Conservation (phyloP, 257 asterid genomes). For the Lycium barbarum region DNA sequence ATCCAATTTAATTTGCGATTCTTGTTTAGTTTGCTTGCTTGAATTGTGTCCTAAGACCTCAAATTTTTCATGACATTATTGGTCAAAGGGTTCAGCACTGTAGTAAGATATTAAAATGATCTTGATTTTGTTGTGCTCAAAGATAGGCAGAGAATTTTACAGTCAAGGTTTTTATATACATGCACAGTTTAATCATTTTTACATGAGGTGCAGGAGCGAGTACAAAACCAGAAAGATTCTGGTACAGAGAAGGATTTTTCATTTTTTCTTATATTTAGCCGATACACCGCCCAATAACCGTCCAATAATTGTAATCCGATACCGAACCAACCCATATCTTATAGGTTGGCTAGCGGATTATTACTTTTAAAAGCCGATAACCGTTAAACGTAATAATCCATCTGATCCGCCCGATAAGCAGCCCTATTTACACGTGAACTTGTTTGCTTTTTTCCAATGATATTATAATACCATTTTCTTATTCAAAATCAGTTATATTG, state of each 20-base stretch:
- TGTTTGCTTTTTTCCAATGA: background rate
- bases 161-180: constrained; percentile 54
- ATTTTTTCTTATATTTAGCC: no score
- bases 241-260: no score
- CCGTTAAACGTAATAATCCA: no score
- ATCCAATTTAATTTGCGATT: background rate
- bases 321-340: no score
- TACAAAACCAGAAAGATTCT: no score
- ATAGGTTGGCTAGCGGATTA: no score
- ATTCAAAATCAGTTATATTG: no score
- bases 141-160: constrained; percentile 63
- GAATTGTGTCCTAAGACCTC: constrained; percentile 7
- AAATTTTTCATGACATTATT: background rate
- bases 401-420: no score
- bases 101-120: constrained; percentile 33
- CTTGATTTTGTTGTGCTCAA: constrained; percentile 63
- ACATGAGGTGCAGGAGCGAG: background rate
- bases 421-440: background rate
- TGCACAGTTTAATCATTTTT: constrained; percentile 29
- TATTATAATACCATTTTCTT: background rate
- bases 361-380: no score
- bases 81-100: background rate
- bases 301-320: no score
- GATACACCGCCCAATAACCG: no score
- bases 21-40: background rate